Conservation (phyloP, 2,329 filamentous ascomycete genomes). For the Cadophora gregata region DNA sequence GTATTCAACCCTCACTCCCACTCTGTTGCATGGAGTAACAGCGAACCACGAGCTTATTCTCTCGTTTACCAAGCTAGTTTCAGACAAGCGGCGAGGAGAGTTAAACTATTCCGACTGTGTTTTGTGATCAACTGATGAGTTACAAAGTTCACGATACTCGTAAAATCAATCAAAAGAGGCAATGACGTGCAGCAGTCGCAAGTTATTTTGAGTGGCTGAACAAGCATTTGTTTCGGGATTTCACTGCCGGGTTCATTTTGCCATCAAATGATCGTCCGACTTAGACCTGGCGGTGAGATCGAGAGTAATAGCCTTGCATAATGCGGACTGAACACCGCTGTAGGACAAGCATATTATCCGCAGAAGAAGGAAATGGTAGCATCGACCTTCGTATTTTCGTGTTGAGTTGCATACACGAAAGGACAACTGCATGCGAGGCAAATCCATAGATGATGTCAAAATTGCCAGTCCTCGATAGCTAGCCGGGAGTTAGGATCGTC, state of each 20-base stretch:
- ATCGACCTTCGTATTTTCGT: not conserved
- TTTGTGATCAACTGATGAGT: constrained; percentile 5
- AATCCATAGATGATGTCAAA: not conserved
- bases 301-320: constrained; percentile 3
- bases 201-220: constrained; percentile 8
- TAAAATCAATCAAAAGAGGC: constrained; percentile 14
- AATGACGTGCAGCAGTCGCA: constrained; percentile 1
- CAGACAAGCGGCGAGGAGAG: constrained; percentile 2
- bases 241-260: constrained; percentile 9
- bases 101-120: not conserved
- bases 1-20: constrained; percentile 6
- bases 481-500: not conserved
- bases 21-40: not conserved
- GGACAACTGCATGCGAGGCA: not conserved
- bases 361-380: too few species aligned
- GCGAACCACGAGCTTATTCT: constrained; percentile 2
- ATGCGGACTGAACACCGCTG: constrained; percentile 2
- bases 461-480: not conserved
- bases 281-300: not conserved
- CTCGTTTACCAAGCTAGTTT: not conserved
- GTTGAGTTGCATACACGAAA: constrained; percentile 1
- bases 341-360: not conserved
- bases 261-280: constrained; percentile 2
- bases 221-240: constrained; percentile 1
- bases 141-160: constrained; percentile 11